A percentile compares a stretch with the other conserved stretches of the same genome.
These are phyloP conservation scores for Geoglossum glabrum DNA, from an alignment of 495 filamentous ascomycete species.

Conservation along the genomic window DNA sequence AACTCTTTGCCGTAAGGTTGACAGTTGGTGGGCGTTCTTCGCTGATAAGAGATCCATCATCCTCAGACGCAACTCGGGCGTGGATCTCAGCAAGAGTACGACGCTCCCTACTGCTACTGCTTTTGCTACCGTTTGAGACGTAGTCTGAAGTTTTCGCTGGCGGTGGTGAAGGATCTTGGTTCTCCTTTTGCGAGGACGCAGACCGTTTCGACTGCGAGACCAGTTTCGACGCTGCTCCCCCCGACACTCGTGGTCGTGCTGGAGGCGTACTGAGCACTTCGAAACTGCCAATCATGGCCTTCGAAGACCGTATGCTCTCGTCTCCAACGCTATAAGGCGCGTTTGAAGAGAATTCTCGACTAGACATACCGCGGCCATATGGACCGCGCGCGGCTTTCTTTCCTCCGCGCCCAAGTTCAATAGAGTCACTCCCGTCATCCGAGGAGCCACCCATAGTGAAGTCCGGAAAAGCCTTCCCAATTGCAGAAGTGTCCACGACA, in stretches of 20 bases:
- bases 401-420: slow-evolving; percentile 5
- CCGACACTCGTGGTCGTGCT: not conserved
- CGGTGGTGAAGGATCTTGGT: slow-evolving; percentile 19
- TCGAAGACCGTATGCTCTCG: not conserved
- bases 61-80: slow-evolving; percentile 31
- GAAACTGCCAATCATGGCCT: not conserved
- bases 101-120: slow-evolving; percentile 6
- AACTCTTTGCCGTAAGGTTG: slow-evolving; percentile 27
- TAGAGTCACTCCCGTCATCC: slow-evolving; percentile 4
- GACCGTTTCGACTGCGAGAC: not conserved
- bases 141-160: slow-evolving; percentile 13
- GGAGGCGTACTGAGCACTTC: not conserved
- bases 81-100: slow-evolving; percentile 32
- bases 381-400: not conserved
- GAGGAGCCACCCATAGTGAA: slow-evolving; percentile 3
- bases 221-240: not conserved
- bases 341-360: slow-evolving; percentile 5
- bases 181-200: slow-evolving; percentile 23
- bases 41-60: slow-evolving; percentile 31
- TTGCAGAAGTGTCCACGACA: slow-evolving; percentile 2
- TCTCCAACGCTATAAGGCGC: not conserved
- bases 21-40: slow-evolving; percentile 31
- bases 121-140: slow-evolving; percentile 12
- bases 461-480: slow-evolving; percentile 4
- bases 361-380: not conserved